Evolutionary conservation across 2,329 filamentous ascomycete genomes (phyloP), one percentile per base, ranked within the genome.

Genomic region (Venturia nashicola): DNA sequence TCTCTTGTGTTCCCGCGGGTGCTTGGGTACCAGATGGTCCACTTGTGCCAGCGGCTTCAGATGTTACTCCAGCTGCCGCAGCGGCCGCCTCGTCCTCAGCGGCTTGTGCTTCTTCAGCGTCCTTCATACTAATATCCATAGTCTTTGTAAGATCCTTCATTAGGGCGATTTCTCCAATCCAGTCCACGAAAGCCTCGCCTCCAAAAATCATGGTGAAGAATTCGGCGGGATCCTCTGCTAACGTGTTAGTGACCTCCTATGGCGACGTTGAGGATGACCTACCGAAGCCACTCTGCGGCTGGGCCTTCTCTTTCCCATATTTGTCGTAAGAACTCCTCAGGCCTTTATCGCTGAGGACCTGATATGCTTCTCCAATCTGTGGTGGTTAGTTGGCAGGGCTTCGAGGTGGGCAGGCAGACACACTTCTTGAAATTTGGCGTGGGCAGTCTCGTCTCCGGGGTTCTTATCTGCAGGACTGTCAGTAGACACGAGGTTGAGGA

Each of bases 181-280:
- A 91, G 79, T 99, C 93, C 66, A 88, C 82, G 72, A 99, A 99
- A 14, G 93, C 91, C 70, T 97, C 93, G 66, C 94, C 94, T 69
- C 94, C 94, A 73, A 99, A 99, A 70, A 99, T 99, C 80, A 92
- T 95, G 71, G 89, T 89, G 78, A 99, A 99, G 83, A 99, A 99
- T 77, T 99, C 94, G 68, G 91, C 84, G 1, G 94, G 94, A 75
- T 99, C 94, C 80, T 88, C 85, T 84, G 72, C 64, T 2, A 63
- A 57, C 34, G 43, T n/a, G 65, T 70, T 39, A 63, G 57, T 18
- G 14, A 32, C 11, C 1, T 61, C 8, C 40, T 61, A 1, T 39
- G 40, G 65, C 20, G 27, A 18, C 23, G 20, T 11, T 64, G 65
- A 63, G n/a, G 20, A 16, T 32, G 20, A 68, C 79, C 64, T 74